These are phyloP conservation scores for Voacanga thouarsii DNA, from an alignment of 257 asterid genomes.

Conservation along the genomic window DNA sequence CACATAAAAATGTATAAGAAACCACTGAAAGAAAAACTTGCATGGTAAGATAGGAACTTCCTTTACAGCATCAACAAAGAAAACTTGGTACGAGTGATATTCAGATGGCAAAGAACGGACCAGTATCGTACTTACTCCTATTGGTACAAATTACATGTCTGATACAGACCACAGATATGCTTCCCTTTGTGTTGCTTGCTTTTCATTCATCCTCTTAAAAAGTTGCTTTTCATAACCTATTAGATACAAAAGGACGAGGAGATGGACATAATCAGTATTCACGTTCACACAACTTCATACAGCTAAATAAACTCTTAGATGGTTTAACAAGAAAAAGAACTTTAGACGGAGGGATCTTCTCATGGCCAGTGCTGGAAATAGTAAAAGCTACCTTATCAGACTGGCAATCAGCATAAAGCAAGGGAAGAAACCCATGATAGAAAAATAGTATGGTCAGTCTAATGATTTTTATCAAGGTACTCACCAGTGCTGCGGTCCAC, in stretches of 20 bases:
- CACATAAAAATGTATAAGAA: neutral
- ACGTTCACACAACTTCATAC: neutral
- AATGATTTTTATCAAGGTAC: slow-evolving; percentile 10
- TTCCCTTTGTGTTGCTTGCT: slow-evolving; percentile 69
- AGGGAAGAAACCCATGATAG: neutral
- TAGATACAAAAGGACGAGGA: slow-evolving; percentile 8
- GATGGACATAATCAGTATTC: neutral
- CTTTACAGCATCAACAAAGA: neutral
- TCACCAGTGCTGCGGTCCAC: slow-evolving; percentile 83
- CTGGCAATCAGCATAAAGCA: neutral
- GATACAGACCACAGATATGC: slow-evolving; percentile 87
- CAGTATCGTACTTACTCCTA: neutral
- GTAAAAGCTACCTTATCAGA: neutral
- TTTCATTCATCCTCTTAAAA: slow-evolving; percentile 69
- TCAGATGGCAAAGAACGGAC: neutral
- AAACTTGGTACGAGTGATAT: neutral
- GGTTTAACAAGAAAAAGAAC: too few relatives aligned
- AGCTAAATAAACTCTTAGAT: too few relatives aligned
- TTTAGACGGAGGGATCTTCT: neutral
- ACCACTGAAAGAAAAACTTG: neutral
- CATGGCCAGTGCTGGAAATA: neutral
- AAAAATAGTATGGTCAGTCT: neutral
- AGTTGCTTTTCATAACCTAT: slow-evolving; percentile 66
- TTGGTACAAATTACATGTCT: slow-evolving; percentile 45
- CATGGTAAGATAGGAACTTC: neutral